These are phyloP conservation scores for Phytophthora megakarya DNA, from an alignment of 352 stramenopile species.

Conservation along the genomic window DNA sequence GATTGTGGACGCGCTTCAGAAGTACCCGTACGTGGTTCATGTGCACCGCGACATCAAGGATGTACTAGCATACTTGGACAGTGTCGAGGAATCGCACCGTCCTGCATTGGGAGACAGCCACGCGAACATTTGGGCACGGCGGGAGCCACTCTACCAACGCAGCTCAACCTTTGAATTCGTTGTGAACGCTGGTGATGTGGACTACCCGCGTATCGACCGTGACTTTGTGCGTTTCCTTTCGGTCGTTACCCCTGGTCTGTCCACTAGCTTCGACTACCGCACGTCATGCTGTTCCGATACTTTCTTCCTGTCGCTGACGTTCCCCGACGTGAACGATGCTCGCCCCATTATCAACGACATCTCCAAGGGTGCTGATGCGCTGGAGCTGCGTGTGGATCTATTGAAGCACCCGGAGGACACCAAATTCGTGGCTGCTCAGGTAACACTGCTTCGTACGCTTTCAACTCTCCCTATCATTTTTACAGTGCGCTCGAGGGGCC, in stretches of 20 bases:
- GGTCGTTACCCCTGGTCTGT: constrained; percentile 54
- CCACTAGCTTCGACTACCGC: constrained; percentile 56
- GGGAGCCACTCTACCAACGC: constrained; percentile 59
- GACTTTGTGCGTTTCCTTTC: constrained; percentile 78
- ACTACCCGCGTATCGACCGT: constrained; percentile 60
- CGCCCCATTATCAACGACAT: constrained; percentile 55
- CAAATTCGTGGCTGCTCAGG: constrained; percentile 71
- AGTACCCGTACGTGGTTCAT: constrained; percentile 76
- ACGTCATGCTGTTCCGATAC: constrained; percentile 56
- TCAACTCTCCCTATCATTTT: constrained; percentile 96
- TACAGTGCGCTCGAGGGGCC: constrained; percentile 93
- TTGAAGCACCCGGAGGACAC: constrained; percentile 63
- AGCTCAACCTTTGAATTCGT: constrained; percentile 63
- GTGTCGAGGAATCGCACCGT: constrained; percentile 46
- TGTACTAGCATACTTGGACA: constrained; percentile 66
- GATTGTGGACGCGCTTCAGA: constrained; percentile 62
- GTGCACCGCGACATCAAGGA: constrained; percentile 74
- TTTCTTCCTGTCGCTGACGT: constrained; percentile 85
- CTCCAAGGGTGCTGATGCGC: constrained; percentile 90
- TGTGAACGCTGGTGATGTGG: constrained; percentile 59
- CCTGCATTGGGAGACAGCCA: constrained; percentile 69
- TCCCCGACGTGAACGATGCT: constrained; percentile 59
- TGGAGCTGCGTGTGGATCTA: constrained; percentile 97
- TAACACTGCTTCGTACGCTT: constrained; percentile 81
- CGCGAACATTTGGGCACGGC: constrained; percentile 60